Base-by-base conservation (phyloP, 306 rosid species). In the Fragaria iinumae region DNA sequence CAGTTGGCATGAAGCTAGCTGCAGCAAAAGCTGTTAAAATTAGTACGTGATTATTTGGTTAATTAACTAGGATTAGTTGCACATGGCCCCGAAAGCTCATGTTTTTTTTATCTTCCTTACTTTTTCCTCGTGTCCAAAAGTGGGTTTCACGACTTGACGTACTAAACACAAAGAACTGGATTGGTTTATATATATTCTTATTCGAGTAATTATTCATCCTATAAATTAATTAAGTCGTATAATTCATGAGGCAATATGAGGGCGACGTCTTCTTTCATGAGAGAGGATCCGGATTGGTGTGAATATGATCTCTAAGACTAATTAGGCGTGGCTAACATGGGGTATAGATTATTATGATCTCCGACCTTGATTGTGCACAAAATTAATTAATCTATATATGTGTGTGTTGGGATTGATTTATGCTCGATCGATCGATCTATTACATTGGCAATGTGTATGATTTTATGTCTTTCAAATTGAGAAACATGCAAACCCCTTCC, bases 301-400 rank as follows among this genome's bases (percentile, higher is more conserved):
- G n/a, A 29, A 29, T 0, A 32, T 71, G 75, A 71, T 48, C 20
- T 23, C 21, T 39, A 20, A 27, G 32, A 59, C 17, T 11, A 59
- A 43, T 63, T 75, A 45, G 27, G 48, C 21, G 29, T 63, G 71
- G 18, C 25, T 48, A 27, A 27, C 36, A 11, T 63, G 78, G 71
- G 53, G 25, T 18, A 73, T 29, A 17, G 62, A 66, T 32, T 76
- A 23, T 32, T 45, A 49, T 20, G 38, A 36, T 50, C n/a, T 4
- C 20, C 48, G 66, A 55, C 43, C 9, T 66, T 8, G 71, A 65
- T 76, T 56, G 13, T 56, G 62, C 29, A 56, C 5, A 0, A 2
- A 56, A 8, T 21, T 56, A 56, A 56, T 56, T 21, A 56, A 21
- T n/a, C 32, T 29, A n/a, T 8, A 2, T 29, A 29, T 21, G 1